Evolutionary conservation across 1,284 basidiomycete species (phyloP).

Genomic region (Ceratobasidium sp.): DNA sequence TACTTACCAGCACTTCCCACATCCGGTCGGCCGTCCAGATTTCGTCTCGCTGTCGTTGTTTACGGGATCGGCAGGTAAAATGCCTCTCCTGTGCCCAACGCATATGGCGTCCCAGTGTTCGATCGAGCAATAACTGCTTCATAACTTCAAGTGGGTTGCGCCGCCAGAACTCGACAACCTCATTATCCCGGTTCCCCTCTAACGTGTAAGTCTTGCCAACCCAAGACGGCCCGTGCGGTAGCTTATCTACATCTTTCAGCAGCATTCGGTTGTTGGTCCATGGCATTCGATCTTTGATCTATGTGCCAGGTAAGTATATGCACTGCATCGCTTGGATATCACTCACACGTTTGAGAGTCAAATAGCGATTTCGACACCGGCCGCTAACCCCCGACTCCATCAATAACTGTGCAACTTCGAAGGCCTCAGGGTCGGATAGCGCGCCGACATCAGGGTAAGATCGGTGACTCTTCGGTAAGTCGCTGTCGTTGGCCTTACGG

Average conservation of each 20-base stretch:
- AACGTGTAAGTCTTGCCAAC: conserved; percentile 36
- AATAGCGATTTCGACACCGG: background rate
- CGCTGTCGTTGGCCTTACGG: background rate
- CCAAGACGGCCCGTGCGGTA: conserved; percentile 4
- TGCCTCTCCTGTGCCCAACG: conserved; percentile 9
- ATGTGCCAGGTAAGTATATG: background rate
- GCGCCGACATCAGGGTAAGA: background rate
- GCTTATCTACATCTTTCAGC: conserved; percentile 12
- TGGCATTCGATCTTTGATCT: background rate
- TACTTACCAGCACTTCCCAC: conserved; percentile 39
- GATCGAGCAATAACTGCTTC: conserved; percentile 47
- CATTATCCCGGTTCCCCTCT: conserved; percentile 43
- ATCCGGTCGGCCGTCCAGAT: conserved; percentile 37
- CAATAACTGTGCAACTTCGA: conserved; percentile 1
- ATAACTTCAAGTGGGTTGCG: conserved; percentile 54
- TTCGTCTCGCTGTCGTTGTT: conserved; percentile 19
- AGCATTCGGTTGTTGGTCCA: background rate
- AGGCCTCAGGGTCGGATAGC: background rate
- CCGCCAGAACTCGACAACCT: conserved; percentile 52
- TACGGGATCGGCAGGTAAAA: background rate
- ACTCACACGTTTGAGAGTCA: conserved; percentile 1
- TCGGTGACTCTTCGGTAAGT: background rate
- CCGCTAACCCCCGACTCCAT: background rate
- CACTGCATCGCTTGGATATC: too few species aligned
- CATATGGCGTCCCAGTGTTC: conserved; percentile 14